Base-by-base conservation (phyloP, 75 land plant genomes). In the Selaginella moellendorffii region DNA sequence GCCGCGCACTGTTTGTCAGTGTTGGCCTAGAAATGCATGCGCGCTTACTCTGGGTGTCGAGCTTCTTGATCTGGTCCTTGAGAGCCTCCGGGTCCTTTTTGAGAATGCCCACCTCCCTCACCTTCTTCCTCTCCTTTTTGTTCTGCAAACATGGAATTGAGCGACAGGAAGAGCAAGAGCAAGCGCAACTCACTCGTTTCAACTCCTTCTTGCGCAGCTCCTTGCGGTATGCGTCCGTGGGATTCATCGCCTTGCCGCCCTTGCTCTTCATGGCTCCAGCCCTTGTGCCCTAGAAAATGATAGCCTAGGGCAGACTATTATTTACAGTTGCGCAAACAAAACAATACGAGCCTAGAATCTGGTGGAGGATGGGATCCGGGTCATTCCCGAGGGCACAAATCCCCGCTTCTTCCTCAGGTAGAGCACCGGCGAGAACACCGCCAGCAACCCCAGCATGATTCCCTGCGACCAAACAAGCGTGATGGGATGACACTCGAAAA, bases 161-260 rank as follows among this genome's bases (percentile, higher is more conserved):
- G 14, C 46, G 14, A 36, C 14, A 5, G 5, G 46, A 36, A 14
- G 46, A 36, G 14, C 5, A 36, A 36, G 46, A 36, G 46, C 14
- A 36, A 5, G 14, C 46, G 14, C 46, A 26, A 28, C 53, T 30
- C 76, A 89, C 99, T 85, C 97, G 68, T 61, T 95, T 95, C 26
- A 95, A 60, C 74, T 95, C 99, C 72, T 82, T 84, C 77, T 86
- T 95, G 26, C 97, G 99, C 22, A 86, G 91, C 84, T 95, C 91
- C 76, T 95, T 95, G 26, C 97, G 91, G 53, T 90, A 95, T 1
- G 99, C 99, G 65, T 95, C 97, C 64, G 99, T 95, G 30, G 96
- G 99, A 28, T 95, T 95, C 99, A 95, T 95, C 52, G 83, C 96
- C 68, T 95, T 95, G 31, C 99, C 99, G 36, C 99, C 97, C 59